These are phyloP conservation scores for Wickerhamia fluorescens DNA, from an alignment of 805 yeast species.

Conservation along the genomic window DNA sequence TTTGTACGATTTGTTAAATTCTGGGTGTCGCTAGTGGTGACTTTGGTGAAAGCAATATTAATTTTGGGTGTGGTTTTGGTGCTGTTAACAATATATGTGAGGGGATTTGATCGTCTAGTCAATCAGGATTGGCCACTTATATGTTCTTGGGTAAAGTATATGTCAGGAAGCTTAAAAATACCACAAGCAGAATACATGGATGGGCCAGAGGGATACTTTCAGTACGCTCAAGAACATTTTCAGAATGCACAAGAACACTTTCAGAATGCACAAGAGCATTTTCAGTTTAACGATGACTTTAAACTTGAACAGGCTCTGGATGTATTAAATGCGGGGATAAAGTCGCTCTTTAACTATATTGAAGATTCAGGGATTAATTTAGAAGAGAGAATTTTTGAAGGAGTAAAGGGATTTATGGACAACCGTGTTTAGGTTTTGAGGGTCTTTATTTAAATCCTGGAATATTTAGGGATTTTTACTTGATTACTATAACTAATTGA, in stretches of 20 bases:
- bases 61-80: slow-evolving; percentile 9
- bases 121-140: slow-evolving; percentile 12
- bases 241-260: background rate
- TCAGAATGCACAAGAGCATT: too few species aligned
- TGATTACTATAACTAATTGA: too few species aligned
- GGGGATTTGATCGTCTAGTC: slow-evolving; percentile 17
- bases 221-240: slow-evolving; percentile 5
- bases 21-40: slow-evolving; percentile 16
- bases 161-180: background rate
- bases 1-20: slow-evolving; percentile 10
- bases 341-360: too few species aligned
- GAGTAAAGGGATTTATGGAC: background rate
- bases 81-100: slow-evolving; percentile 11
- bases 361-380: too few species aligned
- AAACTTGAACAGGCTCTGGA: too few species aligned
- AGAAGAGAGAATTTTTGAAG: too few species aligned
- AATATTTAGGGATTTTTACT: too few species aligned
- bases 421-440: background rate
- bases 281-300: too few species aligned
- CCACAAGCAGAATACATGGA: background rate
- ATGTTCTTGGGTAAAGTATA: too few species aligned
- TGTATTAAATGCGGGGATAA: too few species aligned
- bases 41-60: slow-evolving; percentile 13
- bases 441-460: too few species aligned
- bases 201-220: slow-evolving; percentile 5